Base-by-base conservation (phyloP, 208 protist species). In the Acanthamoeba sp. region DNA sequence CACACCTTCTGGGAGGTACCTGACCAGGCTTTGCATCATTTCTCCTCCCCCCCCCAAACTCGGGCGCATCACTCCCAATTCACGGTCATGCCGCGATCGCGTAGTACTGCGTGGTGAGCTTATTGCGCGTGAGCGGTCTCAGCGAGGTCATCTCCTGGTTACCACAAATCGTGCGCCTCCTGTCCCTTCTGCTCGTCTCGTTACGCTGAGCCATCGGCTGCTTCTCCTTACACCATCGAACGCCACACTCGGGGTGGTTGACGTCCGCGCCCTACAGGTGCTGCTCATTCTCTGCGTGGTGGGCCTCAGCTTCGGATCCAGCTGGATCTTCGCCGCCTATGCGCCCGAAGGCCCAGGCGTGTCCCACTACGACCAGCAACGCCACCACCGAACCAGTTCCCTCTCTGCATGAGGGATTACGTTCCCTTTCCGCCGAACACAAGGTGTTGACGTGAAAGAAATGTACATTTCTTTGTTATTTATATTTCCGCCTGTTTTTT, bases 1-100 rank as follows among this genome's bases (percentile, higher is more conserved):
- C 76, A 85, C 32, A 57, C 76, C n/a, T 27, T 22, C 42, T 85
- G 76, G 76, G 76, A 85, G 71, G 71, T 82, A 82, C 32, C 6
- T 1, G 12, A 50, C 29, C 7, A 6, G 1, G 36, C 22, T 2
- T 29, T 4, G 45, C 40, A n/a, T 50, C 36, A 9, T 18, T 18
- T 12, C 36, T 78, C n/a, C 69, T 12, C 22, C 20, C 69, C 38
- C 12, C 7, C 6, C 34, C 36, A n/a, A n/a, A n/a, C n/a, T n/a
- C n/a, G n/a, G n/a, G n/a, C n/a, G n/a, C n/a, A n/a, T n/a, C n/a
- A n/a, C n/a, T 12, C 55, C n/a, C n/a, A n/a, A n/a, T n/a, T n/a
- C n/a, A n/a, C n/a, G n/a, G n/a, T n/a, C n/a, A n/a, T 6, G 20
- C 59, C n/a, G 4, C 24, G n/a, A 32, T 71, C 14, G 14, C n/a